A percentile compares a stretch with the other conserved stretches of the same genome.
Evolutionary conservation across 345 rosid species (phyloP).

Genomic region (Trapa incisa): DNA sequence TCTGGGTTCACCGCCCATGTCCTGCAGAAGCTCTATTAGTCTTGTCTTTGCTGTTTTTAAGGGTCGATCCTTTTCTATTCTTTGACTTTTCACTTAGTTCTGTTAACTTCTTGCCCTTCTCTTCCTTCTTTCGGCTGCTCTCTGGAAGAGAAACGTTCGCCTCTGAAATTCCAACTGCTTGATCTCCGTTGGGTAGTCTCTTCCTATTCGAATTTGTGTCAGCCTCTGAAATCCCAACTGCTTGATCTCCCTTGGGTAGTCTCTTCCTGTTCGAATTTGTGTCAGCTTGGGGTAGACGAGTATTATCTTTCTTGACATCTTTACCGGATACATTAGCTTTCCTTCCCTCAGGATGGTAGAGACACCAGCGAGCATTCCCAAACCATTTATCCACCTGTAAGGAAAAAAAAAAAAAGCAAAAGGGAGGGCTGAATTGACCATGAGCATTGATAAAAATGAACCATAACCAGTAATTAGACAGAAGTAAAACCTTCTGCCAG

Average conservation of each 20-base stretch:
- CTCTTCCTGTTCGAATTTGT: not conserved
- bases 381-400: constrained; percentile 81
- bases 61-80: not conserved
- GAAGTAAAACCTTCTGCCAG: constrained; percentile 39
- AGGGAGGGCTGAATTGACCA: not conserved
- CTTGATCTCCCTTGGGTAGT: not conserved
- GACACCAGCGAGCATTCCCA: constrained; percentile 62
- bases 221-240: constrained; percentile 1
- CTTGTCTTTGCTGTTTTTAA: not conserved
- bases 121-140: not conserved
- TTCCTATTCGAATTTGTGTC: not conserved
- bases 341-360: constrained; percentile 25
- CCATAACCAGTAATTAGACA: not conserved
- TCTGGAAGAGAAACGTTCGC: not conserved
- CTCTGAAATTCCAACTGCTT: not conserved
- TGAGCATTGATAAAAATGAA: not conserved
- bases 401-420: not conserved
- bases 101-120: not conserved
- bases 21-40: not conserved
- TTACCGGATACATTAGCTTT: constrained; percentile 11
- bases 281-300: constrained; percentile 4
- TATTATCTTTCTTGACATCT: constrained; percentile 16
- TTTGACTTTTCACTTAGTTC: not conserved
- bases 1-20: not conserved
- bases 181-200: too few species aligned